Evolutionary conservation across 495 filamentous ascomycete genomes (phyloP).

Genomic region (Talaromyces thailandensis): DNA sequence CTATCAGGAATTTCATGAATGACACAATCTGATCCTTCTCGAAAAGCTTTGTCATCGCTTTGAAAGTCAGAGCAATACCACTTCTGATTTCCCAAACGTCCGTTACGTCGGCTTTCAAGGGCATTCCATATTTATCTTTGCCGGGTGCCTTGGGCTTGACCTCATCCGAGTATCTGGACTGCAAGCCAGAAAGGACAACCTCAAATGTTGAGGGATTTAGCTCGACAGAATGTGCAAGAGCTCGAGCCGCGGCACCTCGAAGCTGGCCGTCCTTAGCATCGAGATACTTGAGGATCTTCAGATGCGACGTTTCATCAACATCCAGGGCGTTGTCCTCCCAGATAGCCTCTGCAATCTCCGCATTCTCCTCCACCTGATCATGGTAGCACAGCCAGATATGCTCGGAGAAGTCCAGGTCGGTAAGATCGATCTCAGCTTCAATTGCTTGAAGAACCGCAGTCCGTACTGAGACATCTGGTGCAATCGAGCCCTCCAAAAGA

Average conservation of each 20-base stretch:
- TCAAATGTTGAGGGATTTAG: slow-evolving; percentile 46
- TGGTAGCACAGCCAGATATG: slow-evolving; percentile 92
- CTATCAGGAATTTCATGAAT: slow-evolving; percentile 79
- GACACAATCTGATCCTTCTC: slow-evolving; percentile 57
- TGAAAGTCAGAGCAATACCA: slow-evolving; percentile 80
- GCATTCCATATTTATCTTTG: slow-evolving; percentile 89
- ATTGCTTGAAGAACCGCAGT: slow-evolving; percentile 87
- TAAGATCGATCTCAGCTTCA: slow-evolving; percentile 83
- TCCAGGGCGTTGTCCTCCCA: slow-evolving; percentile 91
- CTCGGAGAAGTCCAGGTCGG: slow-evolving; percentile 71
- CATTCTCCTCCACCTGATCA: slow-evolving; percentile 83
- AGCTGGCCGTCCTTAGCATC: slow-evolving; percentile 69
- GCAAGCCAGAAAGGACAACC: slow-evolving; percentile 51
- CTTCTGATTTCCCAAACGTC: slow-evolving; percentile 89
- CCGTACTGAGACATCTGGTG: slow-evolving; percentile 68
- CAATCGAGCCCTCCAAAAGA: slow-evolving; percentile 65
- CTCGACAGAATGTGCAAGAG: slow-evolving; percentile 64
- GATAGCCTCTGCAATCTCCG: slow-evolving; percentile 71
- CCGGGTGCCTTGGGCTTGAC: slow-evolving; percentile 73
- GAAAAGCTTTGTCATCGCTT: slow-evolving; percentile 63
- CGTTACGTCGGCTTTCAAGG: slow-evolving; percentile 66
- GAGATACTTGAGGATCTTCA: slow-evolving; percentile 66
- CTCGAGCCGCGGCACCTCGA: slow-evolving; percentile 71
- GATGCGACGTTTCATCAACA: slow-evolving; percentile 52
- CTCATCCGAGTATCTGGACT: slow-evolving; percentile 61